These are phyloP conservation scores for Urochloa ruziziensis DNA, from an alignment of 176 grass and related monocot genomes.

Conservation along the genomic window DNA sequence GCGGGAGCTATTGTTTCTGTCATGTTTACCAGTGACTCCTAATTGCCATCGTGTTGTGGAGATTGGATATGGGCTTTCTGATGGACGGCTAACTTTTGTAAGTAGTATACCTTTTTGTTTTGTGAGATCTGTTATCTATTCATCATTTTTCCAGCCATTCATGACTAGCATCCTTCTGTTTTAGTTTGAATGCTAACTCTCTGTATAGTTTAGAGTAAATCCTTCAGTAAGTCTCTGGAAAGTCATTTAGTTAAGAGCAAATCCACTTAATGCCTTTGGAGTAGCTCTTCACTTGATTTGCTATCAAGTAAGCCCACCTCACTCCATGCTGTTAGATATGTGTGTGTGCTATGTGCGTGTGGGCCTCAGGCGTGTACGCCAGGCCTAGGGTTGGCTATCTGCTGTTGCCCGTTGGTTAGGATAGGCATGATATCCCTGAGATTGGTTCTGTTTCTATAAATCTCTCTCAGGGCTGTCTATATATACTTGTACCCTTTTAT, in stretches of 20 bases:
- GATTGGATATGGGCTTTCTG: constrained; percentile 58
- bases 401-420: too few species aligned
- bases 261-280: not conserved
- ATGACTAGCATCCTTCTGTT: constrained; percentile 6
- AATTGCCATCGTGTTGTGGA: constrained; percentile 80
- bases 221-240: not conserved
- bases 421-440: too few species aligned
- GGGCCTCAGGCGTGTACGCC: too few species aligned
- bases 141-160: not conserved
- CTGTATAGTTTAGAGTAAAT: constrained; percentile 23
- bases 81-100: constrained; percentile 82
- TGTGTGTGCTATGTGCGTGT: too few species aligned
- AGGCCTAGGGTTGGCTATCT: too few species aligned
- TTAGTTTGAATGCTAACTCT: constrained; percentile 10
- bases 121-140: not conserved
- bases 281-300: not conserved
- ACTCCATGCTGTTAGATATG: not conserved
- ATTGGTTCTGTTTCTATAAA: too few species aligned
- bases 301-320: not conserved
- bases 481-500: too few species aligned
- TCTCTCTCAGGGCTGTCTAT: too few species aligned
- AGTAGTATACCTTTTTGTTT: constrained; percentile 22
- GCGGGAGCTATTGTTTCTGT: constrained; percentile 66
- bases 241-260: not conserved
- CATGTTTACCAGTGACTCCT: constrained; percentile 78